These are phyloP conservation scores for Stygiomarasmius scandens DNA, from an alignment of 1,284 basidiomycete species.

Conservation along the genomic window DNA sequence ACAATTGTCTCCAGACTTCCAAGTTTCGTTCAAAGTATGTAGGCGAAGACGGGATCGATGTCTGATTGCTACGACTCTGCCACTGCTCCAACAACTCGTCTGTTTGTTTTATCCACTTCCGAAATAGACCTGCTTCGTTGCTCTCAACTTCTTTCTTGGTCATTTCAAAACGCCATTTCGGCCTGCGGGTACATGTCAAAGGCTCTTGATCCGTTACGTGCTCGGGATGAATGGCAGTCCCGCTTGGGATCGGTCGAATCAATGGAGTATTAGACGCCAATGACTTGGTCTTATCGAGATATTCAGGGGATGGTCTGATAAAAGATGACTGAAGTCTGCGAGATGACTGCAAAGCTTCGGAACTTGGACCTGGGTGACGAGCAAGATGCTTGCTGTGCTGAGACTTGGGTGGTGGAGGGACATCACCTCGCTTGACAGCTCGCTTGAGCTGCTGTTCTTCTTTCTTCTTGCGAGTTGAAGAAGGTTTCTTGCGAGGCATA, in stretches of 20 bases:
- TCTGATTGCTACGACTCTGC: constrained; percentile 35
- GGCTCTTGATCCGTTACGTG: constrained; percentile 21
- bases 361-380: constrained; percentile 10
- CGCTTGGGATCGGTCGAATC: constrained; percentile 57
- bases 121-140: constrained; percentile 82
- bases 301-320: constrained; percentile 61
- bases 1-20: constrained; percentile 92
- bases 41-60: constrained; percentile 59
- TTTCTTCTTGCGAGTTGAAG: constrained; percentile 72
- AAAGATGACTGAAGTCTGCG: constrained; percentile 74
- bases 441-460: constrained; percentile 73
- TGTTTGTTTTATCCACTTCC: constrained; percentile 71
- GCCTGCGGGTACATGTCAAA: constrained; percentile 68
- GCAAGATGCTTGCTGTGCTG: constrained; percentile 27
- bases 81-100: constrained; percentile 61
- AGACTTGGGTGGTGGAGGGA: constrained; percentile 40
- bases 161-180: constrained; percentile 85
- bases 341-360: constrained; percentile 40
- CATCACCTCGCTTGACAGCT: constrained; percentile 81
- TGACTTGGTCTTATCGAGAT: constrained; percentile 63
- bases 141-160: constrained; percentile 84
- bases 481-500: constrained; percentile 58
- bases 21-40: constrained; percentile 88
- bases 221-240: constrained; percentile 45
- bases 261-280: constrained; percentile 60